These are phyloP conservation scores for Eimeria falciformis DNA, from an alignment of 169 alveolate genomes.

Conservation along the genomic window DNA sequence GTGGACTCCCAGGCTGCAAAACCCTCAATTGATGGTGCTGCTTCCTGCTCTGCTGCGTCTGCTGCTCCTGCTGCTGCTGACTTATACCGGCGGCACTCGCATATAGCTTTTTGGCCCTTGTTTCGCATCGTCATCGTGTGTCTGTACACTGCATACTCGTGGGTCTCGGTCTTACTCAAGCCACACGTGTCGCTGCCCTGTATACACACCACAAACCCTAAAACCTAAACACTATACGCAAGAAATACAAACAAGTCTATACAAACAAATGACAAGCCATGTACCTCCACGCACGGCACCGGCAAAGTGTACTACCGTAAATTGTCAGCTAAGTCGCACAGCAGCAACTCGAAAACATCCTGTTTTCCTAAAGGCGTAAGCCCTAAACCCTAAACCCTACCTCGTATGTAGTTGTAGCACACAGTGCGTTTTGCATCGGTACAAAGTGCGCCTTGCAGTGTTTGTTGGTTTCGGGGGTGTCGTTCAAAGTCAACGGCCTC, in stretches of 20 bases:
- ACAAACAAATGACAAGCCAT: no score
- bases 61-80: slow-evolving; percentile 14
- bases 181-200: slow-evolving; percentile 74
- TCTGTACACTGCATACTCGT: slow-evolving; percentile 36
- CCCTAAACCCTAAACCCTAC: slow-evolving; percentile 56
- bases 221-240: not conserved
- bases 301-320: no score
- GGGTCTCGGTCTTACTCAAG: slow-evolving; percentile 59
- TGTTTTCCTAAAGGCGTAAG: not conserved
- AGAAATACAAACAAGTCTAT: no score
- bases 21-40: slow-evolving; percentile 47
- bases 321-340: no score
- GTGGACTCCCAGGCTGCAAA: slow-evolving; percentile 62
- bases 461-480: not conserved
- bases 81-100: slow-evolving; percentile 69
- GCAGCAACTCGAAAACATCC: not conserved
- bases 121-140: slow-evolving; percentile 22
- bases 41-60: slow-evolving; percentile 20
- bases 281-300: no score
- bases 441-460: slow-evolving; percentile 71
- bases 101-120: slow-evolving; percentile 53
- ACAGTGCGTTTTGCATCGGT: slow-evolving; percentile 73
- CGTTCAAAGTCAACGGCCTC: slow-evolving; percentile 58
- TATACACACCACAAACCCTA: not conserved
- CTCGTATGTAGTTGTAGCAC: slow-evolving; percentile 70